Percentiles rank a stretch among this genome's conserved stretches.
Conservation (phyloP, 805 yeast species). For the Ogataea degrootiae region DNA sequence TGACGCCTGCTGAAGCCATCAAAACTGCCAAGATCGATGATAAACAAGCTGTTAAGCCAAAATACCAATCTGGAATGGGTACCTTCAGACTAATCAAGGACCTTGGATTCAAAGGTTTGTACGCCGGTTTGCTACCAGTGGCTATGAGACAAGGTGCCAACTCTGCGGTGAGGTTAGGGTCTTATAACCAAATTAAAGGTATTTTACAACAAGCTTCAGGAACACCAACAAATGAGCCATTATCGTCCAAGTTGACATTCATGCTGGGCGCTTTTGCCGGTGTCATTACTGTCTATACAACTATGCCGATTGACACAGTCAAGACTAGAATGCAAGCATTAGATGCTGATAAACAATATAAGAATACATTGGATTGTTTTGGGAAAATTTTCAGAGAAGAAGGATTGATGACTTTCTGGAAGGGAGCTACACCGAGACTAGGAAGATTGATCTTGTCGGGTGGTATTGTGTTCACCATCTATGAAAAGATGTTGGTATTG, state of each 20-base stretch:
- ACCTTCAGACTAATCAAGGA: conserved; percentile 64
- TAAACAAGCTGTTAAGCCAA: conserved; percentile 70
- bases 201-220: conserved; percentile 66
- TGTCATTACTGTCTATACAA: conserved; percentile 80
- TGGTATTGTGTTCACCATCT: conserved; percentile 94
- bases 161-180: conserved; percentile 90
- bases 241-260: conserved; percentile 77
- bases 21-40: conserved; percentile 96
- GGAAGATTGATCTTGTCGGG: conserved; percentile 92
- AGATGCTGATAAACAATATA: conserved; percentile 66
- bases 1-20: conserved; percentile 95
- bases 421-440: conserved; percentile 95
- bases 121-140: conserved; percentile 88
- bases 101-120: conserved; percentile 77
- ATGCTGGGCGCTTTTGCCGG: conserved; percentile 90
- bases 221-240: conserved; percentile 64
- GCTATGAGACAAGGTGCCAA: conserved; percentile 94
- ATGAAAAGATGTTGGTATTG: conserved; percentile 79
- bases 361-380: conserved; percentile 79
- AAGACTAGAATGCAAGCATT: conserved; percentile 96
- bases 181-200: conserved; percentile 83
- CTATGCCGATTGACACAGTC: conserved; percentile 95
- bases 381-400: conserved; percentile 75
- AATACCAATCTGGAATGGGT: conserved; percentile 70
- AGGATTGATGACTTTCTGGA: conserved; percentile 91